Evolutionary conservation across 2,329 filamentous ascomycete genomes (phyloP), one percentile per base, ranked within the genome.

Genomic region (Colletotrichum sp.): DNA sequence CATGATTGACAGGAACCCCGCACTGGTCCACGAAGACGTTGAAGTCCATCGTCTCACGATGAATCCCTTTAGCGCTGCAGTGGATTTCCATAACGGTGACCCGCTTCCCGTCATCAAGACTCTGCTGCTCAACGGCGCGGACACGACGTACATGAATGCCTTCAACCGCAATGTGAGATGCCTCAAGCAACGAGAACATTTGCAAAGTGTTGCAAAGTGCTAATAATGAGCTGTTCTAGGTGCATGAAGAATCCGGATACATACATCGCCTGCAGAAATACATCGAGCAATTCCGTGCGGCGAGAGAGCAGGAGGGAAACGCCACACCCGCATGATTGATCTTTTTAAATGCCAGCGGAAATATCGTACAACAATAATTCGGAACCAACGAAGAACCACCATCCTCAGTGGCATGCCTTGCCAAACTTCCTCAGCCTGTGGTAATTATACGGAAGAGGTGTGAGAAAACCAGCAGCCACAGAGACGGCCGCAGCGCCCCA

Each of bases 391-490:
- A 3, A 28, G 13, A 16, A 28, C 10, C 44, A 21, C 16, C 8
- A 28, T 28, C 8, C 24, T 69, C 32, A 73, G 16, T 89, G 88
- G 64, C 88, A 89, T 1, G 85, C 82, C 76, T 86, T 89, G 16
- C 89, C 88, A 78, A 86, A 89, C 76, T 84, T 89, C 55, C 85
- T 81, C 34, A 91, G 79, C 6, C 89, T 83, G 12, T 85, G 70
- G 77, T 90, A 91, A 78, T 91, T 91, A 74, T 90, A 91, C 1
- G 89, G 89, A 69, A 91, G 80, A 10, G 89, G 89, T 0, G 88
- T 84, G 16, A 90, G 69, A 75, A 87, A 89, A 0, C 88, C 87
- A 9, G 87, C 87, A 0, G 78, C 81, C 67, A 88, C 84, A 0
- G 87, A 86, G 39, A 89, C 60, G 59, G 82, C 69, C 39, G 90